phyloP scores from a whole-genome alignment of 2,329 filamentous ascomycete genomes.

The Botrytis paeoniae region DNA sequence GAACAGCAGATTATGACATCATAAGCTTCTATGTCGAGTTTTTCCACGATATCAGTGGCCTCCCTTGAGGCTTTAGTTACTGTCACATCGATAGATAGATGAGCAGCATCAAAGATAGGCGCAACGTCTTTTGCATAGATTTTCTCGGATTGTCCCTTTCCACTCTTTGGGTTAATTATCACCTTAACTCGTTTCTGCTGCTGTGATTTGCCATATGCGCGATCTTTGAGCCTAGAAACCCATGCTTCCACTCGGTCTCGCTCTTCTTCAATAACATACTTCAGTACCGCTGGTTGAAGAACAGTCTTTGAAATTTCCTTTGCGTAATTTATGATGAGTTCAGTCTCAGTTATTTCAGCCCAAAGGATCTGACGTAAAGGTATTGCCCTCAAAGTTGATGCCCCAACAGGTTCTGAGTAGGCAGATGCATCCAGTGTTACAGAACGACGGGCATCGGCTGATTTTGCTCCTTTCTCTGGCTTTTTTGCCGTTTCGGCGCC shows the following conservation, averaged over 20 bases:
- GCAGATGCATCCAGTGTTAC: constrained; percentile 13
- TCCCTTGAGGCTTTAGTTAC: constrained; percentile 69
- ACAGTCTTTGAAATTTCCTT: constrained; percentile 12
- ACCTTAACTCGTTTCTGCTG: constrained; percentile 76
- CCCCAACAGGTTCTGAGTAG: constrained; percentile 15
- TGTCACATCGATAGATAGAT: constrained; percentile 72
- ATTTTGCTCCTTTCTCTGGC: constrained; percentile 1
- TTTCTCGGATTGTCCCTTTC: constrained; percentile 69
- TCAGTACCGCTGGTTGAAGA: constrained; percentile 33
- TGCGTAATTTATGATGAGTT: constrained; percentile 19
- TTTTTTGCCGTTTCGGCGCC: constrained; percentile 1
- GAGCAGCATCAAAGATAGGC: constrained; percentile 77
- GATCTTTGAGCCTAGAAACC: constrained; percentile 59
- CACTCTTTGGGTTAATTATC: constrained; percentile 83
- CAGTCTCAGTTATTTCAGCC: constrained; percentile 13
- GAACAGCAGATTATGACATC: constrained; percentile 86
- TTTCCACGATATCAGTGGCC: constrained; percentile 71
- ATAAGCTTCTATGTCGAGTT: constrained; percentile 71
- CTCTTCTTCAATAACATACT: constrained; percentile 43
- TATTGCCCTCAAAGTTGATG: constrained; percentile 13
- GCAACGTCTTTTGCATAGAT: constrained; percentile 71
- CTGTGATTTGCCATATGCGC: constrained; percentile 66
- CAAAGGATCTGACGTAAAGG: constrained; percentile 20
- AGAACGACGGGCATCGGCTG: constrained; percentile 15
- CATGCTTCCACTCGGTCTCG: constrained; percentile 46